Conservation (phyloP, 345 rosid genomes). For the Anacardium occidentale region DNA sequence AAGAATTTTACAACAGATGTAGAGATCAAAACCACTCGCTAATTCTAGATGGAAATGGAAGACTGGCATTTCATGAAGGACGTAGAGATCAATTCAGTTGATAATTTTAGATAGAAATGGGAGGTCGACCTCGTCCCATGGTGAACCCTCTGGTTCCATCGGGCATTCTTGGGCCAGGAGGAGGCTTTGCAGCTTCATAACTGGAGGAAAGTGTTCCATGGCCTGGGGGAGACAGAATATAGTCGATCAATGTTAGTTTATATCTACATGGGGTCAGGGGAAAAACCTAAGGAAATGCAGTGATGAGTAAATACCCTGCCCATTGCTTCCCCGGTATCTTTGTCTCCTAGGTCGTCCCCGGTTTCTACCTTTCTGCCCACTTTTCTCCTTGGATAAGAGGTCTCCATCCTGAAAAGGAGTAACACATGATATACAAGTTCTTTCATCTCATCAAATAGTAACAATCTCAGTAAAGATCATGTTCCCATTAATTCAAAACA, state of each 20-base stretch:
- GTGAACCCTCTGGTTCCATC: constrained; percentile 96
- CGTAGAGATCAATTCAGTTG: constrained; percentile 15
- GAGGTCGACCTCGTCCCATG: constrained; percentile 84
- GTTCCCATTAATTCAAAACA: background rate
- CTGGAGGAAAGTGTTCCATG: constrained; percentile 53
- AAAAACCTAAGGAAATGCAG: constrained; percentile 1
- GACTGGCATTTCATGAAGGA: too few species aligned
- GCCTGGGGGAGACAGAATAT: constrained; percentile 33
- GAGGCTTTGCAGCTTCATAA: constrained; percentile 68
- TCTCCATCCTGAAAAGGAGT: constrained; percentile 44
- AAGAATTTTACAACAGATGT: constrained; percentile 24
- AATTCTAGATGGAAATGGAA: constrained; percentile 24
- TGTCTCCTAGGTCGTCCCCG: constrained; percentile 54
- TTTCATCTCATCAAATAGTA: too few species aligned
- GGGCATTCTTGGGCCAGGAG: constrained; percentile 98
- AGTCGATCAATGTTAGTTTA: background rate
- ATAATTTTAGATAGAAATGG: constrained; percentile 22
- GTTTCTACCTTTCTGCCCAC: constrained; percentile 48
- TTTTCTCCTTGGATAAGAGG: constrained; percentile 50
- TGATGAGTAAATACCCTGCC: constrained; percentile 35
- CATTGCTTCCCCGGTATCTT: constrained; percentile 48
- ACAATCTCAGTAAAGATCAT: too few species aligned
- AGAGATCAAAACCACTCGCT: constrained; percentile 11
- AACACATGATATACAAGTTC: background rate
- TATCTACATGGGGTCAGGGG: too few species aligned